Base-by-base conservation (phyloP, 805 yeast genomes). In the Candida parachauliodes region DNA sequence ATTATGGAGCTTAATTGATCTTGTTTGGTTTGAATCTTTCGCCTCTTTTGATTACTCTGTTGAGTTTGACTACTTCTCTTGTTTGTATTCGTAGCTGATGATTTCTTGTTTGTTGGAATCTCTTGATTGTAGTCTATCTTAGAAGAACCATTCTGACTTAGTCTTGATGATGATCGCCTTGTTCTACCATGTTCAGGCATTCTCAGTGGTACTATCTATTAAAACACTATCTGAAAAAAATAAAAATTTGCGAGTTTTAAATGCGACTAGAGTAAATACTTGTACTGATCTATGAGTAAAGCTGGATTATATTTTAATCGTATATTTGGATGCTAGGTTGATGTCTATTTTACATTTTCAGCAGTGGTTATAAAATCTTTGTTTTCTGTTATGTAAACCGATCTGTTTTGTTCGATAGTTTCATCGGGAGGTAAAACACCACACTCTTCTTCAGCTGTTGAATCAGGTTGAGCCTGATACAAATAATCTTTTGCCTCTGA, bases 401-500 rank as follows among this genome's bases (percentile, higher is more conserved):
- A 54, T 40, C 47, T 54, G 41, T 59, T 60, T 32, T 55, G 48
- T 23, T 45, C 49, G 25, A 61, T 43, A 25, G 51, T 56, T 11
- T 41, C 44, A 32, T 66, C 69, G 21, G 47, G 52, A 4, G 60
- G 51, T 50, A 68, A 64, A 41, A 62, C 41, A 8, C 68, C 66
- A 37, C 60, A 53, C 35, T 65, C 63, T 22, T 52, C 41, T 32
- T 60, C 68, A 6, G 74, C 74, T 21, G 56, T 48, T 20, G 46
- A 32, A 47, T 68, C 74, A 17, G 70, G 65, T 48, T 52, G 62
- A 30, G 64, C 71, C 46, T 65, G 62, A 54, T 64, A 67, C 45
- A 66, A 65, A 43, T 44, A 60, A 34, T 65, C 72, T 43, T 72
- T 69, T 37, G 69, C 72, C 23, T 60, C 68, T 29, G 58, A 62